phyloP scores from a whole-genome alignment of 352 stramenopile species.

The Aphanomyces invadans region DNA sequence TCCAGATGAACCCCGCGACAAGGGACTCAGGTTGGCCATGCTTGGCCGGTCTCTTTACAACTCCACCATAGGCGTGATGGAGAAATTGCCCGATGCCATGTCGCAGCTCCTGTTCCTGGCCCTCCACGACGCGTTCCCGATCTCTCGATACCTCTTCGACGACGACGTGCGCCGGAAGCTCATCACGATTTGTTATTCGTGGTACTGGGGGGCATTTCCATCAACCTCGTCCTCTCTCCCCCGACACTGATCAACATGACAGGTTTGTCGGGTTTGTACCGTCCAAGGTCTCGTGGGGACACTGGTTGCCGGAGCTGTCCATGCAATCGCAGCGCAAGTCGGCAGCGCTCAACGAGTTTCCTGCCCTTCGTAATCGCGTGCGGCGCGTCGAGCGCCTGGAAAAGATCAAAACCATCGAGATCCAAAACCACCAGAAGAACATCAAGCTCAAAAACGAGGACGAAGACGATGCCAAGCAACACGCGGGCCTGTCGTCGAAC shows the following conservation, averaged over 20 bases:
- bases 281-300: constrained; percentile 32
- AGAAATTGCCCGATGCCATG: constrained; percentile 46
- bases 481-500: neutral
- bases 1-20: constrained; percentile 45
- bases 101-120: constrained; percentile 56
- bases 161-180: constrained; percentile 35
- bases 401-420: constrained; percentile 40
- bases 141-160: constrained; percentile 42
- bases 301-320: constrained; percentile 51
- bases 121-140: constrained; percentile 65
- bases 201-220: too few species aligned
- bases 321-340: constrained; percentile 39
- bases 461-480: constrained; percentile 11
- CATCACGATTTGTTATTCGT: constrained; percentile 45
- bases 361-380: constrained; percentile 61
- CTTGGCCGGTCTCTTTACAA: too few species aligned
- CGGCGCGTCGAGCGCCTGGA: constrained; percentile 52
- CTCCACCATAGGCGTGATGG: constrained; percentile 36
- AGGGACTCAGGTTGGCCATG: constrained; percentile 37
- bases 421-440: constrained; percentile 37
- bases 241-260: neutral
- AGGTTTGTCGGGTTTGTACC: constrained; percentile 52
- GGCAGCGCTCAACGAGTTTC: constrained; percentile 40
- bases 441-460: constrained; percentile 21
- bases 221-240: neutral